phyloP scores from a whole-genome alignment of 2,329 filamentous ascomycete species.

The Tympanopsis confertula region DNA sequence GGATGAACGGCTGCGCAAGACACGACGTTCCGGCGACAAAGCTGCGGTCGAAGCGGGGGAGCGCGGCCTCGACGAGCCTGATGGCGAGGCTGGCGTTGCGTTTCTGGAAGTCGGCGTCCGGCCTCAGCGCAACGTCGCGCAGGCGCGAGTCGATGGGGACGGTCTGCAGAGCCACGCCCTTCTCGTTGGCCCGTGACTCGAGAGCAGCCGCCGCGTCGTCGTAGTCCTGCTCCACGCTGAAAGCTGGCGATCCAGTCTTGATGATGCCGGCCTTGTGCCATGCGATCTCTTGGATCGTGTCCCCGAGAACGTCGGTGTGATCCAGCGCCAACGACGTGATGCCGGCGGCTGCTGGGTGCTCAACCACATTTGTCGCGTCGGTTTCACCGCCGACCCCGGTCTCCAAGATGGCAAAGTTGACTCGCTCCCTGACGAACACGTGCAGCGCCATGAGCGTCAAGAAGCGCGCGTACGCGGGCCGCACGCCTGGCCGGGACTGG shows the following conservation, averaged over 20 bases:
- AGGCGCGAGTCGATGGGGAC: conserved; percentile 34
- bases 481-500: conserved; percentile 20
- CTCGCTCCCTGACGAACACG: conserved; percentile 48
- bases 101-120: conserved; percentile 44
- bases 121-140: conserved; percentile 31
- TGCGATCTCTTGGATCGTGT: conserved; percentile 53
- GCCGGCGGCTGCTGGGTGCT: conserved; percentile 41
- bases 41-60: conserved; percentile 29
- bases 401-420: conserved; percentile 54
- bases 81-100: conserved; percentile 41
- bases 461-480: conserved; percentile 48
- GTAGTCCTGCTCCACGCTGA: conserved; percentile 40
- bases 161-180: conserved; percentile 31
- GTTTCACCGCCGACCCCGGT: conserved; percentile 57
- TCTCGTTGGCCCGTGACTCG: conserved; percentile 36
- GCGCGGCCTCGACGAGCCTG: conserved; percentile 34
- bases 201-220: conserved; percentile 33
- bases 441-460: conserved; percentile 58
- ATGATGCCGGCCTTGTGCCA: conserved; percentile 69
- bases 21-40: conserved; percentile 11
- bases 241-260: conserved; percentile 45
- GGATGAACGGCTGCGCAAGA: conserved; percentile 53
- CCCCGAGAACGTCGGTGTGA: conserved; percentile 51
- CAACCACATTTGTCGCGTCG: conserved; percentile 58
- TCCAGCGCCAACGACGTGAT: conserved; percentile 61